Conservation (phyloP, 305 asterid species). For the Fraxinus greggii region DNA sequence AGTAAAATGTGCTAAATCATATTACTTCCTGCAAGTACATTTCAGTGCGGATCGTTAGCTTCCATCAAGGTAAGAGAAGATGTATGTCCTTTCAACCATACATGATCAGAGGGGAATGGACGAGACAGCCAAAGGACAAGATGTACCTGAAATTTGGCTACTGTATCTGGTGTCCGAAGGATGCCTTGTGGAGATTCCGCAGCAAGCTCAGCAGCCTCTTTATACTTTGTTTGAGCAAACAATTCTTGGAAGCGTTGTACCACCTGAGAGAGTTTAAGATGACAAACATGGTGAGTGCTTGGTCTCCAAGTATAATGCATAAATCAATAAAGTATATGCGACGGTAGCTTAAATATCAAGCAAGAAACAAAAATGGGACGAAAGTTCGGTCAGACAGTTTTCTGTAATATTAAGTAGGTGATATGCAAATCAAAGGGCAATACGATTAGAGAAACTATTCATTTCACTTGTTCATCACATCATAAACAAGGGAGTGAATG, state of each 20-base stretch:
- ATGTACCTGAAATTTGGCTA: conserved; percentile 93
- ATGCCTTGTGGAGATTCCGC: conserved; percentile 99
- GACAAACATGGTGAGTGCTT: neutral
- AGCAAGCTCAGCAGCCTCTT: conserved; percentile 99
- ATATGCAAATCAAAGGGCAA: neutral
- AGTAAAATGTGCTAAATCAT: conserved; percentile 11
- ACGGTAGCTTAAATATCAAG: neutral
- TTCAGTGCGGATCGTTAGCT: neutral
- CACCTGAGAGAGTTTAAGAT: conserved; percentile 50
- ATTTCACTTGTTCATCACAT: neutral
- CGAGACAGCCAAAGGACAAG: neutral
- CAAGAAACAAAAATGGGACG: neutral
- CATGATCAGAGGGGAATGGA: conserved; percentile 10
- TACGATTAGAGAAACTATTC: neutral
- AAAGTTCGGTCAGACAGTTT: neutral
- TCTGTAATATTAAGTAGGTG: neutral
- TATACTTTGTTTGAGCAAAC: conserved; percentile 97
- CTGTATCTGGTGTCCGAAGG: conserved; percentile 94
- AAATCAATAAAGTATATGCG: neutral
- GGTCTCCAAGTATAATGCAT: neutral
- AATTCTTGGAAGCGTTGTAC: conserved; percentile 98
- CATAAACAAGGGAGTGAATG: conserved; percentile 5
- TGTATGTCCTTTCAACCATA: conserved; percentile 5
- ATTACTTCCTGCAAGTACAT: conserved; percentile 6
- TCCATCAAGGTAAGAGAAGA: neutral